phyloP scores from a whole-genome alignment of 2,329 filamentous ascomycete genomes.

The Grosmannia clavigera region DNA sequence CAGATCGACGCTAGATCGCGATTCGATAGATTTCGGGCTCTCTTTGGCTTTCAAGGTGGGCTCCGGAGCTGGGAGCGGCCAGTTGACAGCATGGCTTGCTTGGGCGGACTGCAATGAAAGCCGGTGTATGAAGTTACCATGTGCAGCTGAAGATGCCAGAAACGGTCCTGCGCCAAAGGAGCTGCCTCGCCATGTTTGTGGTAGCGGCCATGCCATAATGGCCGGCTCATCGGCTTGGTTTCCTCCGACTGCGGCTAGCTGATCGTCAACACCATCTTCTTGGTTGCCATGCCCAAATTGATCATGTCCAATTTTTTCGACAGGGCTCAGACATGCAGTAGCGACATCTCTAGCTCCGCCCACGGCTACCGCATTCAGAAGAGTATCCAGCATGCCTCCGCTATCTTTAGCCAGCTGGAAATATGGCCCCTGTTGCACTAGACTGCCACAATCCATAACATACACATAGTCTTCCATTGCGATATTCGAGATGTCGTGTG shows the following conservation, averaged over 20 bases:
- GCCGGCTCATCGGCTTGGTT: too few species aligned
- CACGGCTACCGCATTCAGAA: slow-evolving; percentile 1
- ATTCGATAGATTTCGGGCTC: neutral
- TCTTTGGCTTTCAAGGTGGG: neutral
- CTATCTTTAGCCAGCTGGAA: neutral
- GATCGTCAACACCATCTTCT: neutral
- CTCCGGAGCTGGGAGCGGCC: neutral
- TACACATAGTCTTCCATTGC: slow-evolving; percentile 62
- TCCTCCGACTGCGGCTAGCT: neutral
- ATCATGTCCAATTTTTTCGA: neutral
- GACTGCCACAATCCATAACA: slow-evolving; percentile 55
- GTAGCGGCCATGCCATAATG: neutral
- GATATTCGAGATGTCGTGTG: slow-evolving; percentile 77
- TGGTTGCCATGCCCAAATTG: neutral
- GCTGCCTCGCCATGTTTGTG: neutral
- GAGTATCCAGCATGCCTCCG: neutral
- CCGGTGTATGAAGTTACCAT: neutral
- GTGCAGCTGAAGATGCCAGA: neutral
- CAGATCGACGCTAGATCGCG: slow-evolving; percentile 5
- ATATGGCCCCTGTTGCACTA: slow-evolving; percentile 59
- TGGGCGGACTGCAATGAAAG: neutral
- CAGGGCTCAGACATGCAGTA: neutral
- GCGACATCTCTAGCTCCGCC: neutral
- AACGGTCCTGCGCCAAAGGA: neutral
- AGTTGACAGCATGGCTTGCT: neutral